Evolutionary conservation across 768 basidiomycete genomes (phyloP).

Genomic region (Lentinula edodes): DNA sequence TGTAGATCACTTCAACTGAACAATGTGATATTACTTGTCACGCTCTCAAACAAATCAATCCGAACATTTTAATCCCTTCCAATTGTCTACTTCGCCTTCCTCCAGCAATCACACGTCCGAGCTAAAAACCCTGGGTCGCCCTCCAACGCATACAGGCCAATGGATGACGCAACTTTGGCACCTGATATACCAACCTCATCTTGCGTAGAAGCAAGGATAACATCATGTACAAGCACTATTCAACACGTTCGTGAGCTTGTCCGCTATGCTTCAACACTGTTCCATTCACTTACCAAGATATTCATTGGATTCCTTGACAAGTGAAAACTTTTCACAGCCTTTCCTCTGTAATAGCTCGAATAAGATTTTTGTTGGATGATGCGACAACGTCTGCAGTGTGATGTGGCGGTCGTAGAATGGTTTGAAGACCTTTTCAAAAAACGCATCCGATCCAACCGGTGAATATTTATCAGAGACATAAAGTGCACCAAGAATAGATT

Average conservation of each 20-base stretch:
- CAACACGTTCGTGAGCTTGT: slow-evolving; percentile 3
- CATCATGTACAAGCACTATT: slow-evolving; percentile 65
- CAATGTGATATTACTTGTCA: background rate
- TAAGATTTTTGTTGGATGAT: slow-evolving; percentile 72
- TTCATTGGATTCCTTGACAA: slow-evolving; percentile 44
- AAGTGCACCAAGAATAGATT: slow-evolving; percentile 74
- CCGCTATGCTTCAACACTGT: background rate
- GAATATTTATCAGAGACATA: slow-evolving; percentile 74
- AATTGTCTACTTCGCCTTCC: slow-evolving; percentile 9
- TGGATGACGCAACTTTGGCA: slow-evolving; percentile 53
- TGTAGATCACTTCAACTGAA: background rate
- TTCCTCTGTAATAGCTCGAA: slow-evolving; percentile 69
- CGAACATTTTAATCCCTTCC: background rate
- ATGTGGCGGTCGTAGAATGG: slow-evolving; percentile 80
- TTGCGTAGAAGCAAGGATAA: slow-evolving; percentile 52
- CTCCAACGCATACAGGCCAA: slow-evolving; percentile 67
- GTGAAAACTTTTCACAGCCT: slow-evolving; percentile 62
- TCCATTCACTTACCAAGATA: slow-evolving; percentile 45
- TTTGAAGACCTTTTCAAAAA: slow-evolving; percentile 64
- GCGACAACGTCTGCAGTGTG: slow-evolving; percentile 63
- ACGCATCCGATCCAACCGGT: slow-evolving; percentile 49
- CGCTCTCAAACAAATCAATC: background rate
- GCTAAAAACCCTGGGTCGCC: slow-evolving; percentile 58
- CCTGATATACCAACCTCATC: slow-evolving; percentile 49
- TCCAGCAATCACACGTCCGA: slow-evolving; percentile 64